Percentiles rank a stretch among this genome's conserved stretches.
Evolutionary conservation across 208 protist genomes (phyloP).

Genomic region (Herpetomonas muscarum): DNA sequence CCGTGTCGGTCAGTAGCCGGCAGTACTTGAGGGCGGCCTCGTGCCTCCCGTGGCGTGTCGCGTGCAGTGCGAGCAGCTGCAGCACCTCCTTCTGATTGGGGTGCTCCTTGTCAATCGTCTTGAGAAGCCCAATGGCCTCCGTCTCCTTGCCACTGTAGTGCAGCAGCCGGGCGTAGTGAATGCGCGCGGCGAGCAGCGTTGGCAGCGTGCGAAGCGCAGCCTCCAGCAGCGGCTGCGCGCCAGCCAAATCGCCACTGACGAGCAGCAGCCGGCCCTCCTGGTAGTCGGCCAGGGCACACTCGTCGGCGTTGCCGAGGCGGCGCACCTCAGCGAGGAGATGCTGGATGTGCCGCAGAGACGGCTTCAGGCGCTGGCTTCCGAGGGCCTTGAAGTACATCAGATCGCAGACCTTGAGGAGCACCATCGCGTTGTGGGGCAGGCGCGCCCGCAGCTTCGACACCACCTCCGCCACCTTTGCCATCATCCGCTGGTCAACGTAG

Average conservation of each 20-base stretch:
- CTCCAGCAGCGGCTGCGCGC: slow-evolving; percentile 53
- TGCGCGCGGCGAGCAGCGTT: slow-evolving; percentile 54
- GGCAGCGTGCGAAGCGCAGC: slow-evolving; percentile 54
- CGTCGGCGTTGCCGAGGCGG: slow-evolving; percentile 31
- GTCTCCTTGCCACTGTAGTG: slow-evolving; percentile 34
- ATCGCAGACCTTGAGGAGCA: slow-evolving; percentile 72
- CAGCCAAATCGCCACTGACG: slow-evolving; percentile 45
- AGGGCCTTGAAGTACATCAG: slow-evolving; percentile 78
- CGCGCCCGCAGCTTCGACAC: slow-evolving; percentile 43
- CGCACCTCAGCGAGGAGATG: slow-evolving; percentile 57
- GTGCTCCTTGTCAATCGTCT: slow-evolving; percentile 46
- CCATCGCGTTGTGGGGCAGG: slow-evolving; percentile 66
- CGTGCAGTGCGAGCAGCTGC: slow-evolving; percentile 65
- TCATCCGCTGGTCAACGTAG: slow-evolving; percentile 61
- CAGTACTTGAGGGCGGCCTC: slow-evolving; percentile 62
- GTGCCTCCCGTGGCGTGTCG: slow-evolving; percentile 49
- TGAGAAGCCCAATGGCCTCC: slow-evolving; percentile 53
- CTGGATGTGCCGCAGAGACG: slow-evolving; percentile 27
- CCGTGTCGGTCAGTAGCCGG: slow-evolving; percentile 48
- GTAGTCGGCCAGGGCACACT: slow-evolving; percentile 70
- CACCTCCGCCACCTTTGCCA: slow-evolving; percentile 46
- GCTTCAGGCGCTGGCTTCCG: slow-evolving; percentile 29
- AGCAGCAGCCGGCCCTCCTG: slow-evolving; percentile 71
- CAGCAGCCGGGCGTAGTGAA: slow-evolving; percentile 74
- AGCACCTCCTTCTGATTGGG: slow-evolving; percentile 77